Conservation (phyloP, 345 rosid species). For the Heritiera fomes region DNA sequence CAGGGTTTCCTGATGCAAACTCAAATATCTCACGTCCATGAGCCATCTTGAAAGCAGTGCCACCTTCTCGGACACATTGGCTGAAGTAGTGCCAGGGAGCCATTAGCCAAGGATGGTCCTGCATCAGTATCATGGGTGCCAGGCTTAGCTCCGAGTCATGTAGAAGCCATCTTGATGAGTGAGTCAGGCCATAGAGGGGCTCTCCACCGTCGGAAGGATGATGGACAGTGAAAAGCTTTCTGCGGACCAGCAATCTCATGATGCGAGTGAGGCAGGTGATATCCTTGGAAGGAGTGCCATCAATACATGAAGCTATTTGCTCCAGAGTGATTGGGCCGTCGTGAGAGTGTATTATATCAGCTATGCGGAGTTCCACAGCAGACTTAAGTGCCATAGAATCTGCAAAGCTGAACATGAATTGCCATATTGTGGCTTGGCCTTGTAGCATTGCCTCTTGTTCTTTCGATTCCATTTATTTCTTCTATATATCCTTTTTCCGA, state of each 20-base stretch:
- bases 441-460: conserved; percentile 26
- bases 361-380: conserved; percentile 39
- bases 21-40: conserved; percentile 35
- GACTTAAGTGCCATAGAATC: conserved; percentile 42
- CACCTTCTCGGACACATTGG: conserved; percentile 39
- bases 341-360: conserved; percentile 37
- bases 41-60: conserved; percentile 36
- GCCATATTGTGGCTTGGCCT: conserved; percentile 34
- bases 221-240: conserved; percentile 25
- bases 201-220: conserved; percentile 28
- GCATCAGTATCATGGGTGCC: conserved; percentile 30
- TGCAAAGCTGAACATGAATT: conserved; percentile 28
- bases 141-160: conserved; percentile 28
- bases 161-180: conserved; percentile 31
- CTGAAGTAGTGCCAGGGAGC: conserved; percentile 30
- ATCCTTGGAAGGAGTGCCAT: conserved; percentile 15
- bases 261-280: conserved; percentile 31
- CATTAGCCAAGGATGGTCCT: conserved; percentile 24
- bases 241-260: conserved; percentile 35
- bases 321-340: conserved; percentile 22
- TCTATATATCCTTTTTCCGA: not conserved
- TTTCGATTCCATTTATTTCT: conserved; percentile 6
- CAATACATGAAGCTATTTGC: conserved; percentile 31
- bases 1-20: conserved; percentile 19
- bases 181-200: conserved; percentile 30